Percentiles rank a stretch among this genome's conserved stretches.
Evolutionary conservation across 768 basidiomycete genomes (phyloP).

Genomic region (Hydnum rufescens): DNA sequence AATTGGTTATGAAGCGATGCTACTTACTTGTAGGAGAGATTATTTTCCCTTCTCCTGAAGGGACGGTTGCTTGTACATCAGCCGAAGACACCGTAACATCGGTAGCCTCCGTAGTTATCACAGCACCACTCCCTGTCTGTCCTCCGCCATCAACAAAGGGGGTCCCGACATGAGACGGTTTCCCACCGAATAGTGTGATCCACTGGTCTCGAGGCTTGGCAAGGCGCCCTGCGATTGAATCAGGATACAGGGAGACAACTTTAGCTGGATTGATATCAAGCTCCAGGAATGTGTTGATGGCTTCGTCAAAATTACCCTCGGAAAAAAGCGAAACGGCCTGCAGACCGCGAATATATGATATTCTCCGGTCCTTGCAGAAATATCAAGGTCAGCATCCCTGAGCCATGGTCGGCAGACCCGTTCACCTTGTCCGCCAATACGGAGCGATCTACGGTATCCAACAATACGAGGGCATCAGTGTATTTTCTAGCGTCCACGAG

Average conservation of each 20-base stretch:
- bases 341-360: constrained; percentile 43
- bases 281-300: constrained; percentile 72
- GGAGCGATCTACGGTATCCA: constrained; percentile 45
- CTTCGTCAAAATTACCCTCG: constrained; percentile 43
- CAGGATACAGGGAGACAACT: constrained; percentile 76
- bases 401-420: not conserved
- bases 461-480: constrained; percentile 56
- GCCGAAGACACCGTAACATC: too few species aligned
- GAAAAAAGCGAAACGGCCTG: constrained; percentile 66
- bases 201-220: constrained; percentile 47
- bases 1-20: too few species aligned
- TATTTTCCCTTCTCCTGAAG: too few species aligned
- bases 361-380: constrained; percentile 29
- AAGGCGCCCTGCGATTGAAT: constrained; percentile 59
- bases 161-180: constrained; percentile 15
- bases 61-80: too few species aligned
- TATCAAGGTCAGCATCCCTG: not conserved
- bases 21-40: too few species aligned
- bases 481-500: constrained; percentile 49
- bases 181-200: constrained; percentile 71
- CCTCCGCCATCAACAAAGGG: not conserved
- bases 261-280: constrained; percentile 87
- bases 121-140: not conserved
- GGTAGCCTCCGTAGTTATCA: not conserved
- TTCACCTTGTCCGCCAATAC: constrained; percentile 43